Base-by-base conservation (phyloP, 2,329 filamentous ascomycete genomes). In the Neofusicoccum ribis region DNA sequence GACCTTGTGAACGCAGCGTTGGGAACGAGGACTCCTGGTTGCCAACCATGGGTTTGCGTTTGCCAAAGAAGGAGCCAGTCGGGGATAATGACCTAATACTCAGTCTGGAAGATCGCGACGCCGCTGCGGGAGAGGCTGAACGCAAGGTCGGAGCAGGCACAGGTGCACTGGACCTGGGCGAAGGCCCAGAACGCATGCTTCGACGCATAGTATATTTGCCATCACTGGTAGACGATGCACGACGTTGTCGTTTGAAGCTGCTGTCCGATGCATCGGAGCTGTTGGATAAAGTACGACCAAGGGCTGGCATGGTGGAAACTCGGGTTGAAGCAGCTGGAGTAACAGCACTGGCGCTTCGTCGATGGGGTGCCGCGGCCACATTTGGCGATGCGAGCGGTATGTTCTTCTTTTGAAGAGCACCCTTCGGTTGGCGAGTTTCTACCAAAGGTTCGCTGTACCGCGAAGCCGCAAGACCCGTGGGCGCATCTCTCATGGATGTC, bases 41-140 rank as follows among this genome's bases (percentile, higher is more conserved):
- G 41, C 74, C 23, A 66, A 54, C 67, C 69, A 39, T 52, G 11
- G n/a, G 67, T 65, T 20, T 64, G 56, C 39, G 67, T 58, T 66
- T 69, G 3, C 68, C 71, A 34, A 86, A 84, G 46, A 83, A 76
- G 9, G 86, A 85, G 15, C 84, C 84, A 1, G 85, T 80, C 0
- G 91, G 91, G 1, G 91, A 93, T 46, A 91, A 70, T 0, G 90
- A 90, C 36, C 91, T 85, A 39, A 92, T 80, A 66, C 88, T 91
- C 72, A 91, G 89, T 27, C 86, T 84, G n/a, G 86, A 84, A 6
- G 76, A 74, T 44, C 71, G 78, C 66, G 64, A 67, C 65, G 62
- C 70, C 65, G 68, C 67, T 17, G 65, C 65, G 5, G 69, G 60
- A 0, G 70, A 68, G n/a, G 74, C 12, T 39, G 56, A n/a, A 11